Conservation (phyloP, 148 eudicot species). For the Amaranthus palmeri region DNA sequence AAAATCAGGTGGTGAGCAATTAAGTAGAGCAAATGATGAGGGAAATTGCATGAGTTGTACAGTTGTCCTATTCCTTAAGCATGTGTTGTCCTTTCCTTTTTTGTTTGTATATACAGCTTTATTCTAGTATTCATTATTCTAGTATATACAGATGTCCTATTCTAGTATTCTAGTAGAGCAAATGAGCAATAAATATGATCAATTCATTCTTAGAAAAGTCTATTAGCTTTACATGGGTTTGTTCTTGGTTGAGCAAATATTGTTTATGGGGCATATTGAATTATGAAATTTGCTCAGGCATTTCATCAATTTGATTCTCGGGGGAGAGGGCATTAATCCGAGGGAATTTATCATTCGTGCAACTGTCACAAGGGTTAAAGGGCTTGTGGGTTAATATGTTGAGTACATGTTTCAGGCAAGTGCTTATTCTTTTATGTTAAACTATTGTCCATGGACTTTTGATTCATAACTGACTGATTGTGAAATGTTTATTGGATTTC, state of each 20-base stretch:
- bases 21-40: no score
- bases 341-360: background rate
- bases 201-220: background rate
- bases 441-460: background rate
- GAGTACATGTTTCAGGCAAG: conserved; percentile 47
- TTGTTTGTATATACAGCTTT: no score
- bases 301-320: background rate
- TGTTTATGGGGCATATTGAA: background rate
- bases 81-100: no score
- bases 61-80: no score
- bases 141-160: no score
- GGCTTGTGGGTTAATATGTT: conserved; percentile 22
- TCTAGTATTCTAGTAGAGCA: no score
- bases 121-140: no score
- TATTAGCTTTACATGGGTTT: background rate
- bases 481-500: background rate
- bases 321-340: background rate
- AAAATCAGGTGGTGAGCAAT: no score
- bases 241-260: background rate
- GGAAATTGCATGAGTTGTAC: no score
- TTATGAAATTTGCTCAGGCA: background rate
- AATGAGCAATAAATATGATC: background rate
- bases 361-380: no score
- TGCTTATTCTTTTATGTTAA: background rate
- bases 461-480: background rate